Evolutionary conservation across 257 asterid genomes (phyloP), one percentile per base, ranked within the genome.

Genomic region (Cynanchum wilfordii): DNA sequence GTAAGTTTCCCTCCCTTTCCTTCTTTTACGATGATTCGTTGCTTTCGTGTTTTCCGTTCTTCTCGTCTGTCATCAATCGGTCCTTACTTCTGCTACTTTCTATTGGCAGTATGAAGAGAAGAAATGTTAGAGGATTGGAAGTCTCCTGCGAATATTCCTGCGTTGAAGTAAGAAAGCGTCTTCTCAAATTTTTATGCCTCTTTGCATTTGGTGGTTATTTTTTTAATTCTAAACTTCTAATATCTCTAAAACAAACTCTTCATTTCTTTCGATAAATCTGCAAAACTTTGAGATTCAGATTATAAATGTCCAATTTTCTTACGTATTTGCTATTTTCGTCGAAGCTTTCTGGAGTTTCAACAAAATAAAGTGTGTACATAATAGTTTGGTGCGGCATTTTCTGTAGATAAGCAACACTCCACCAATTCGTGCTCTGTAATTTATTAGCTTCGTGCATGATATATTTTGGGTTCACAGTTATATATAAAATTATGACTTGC

Each of bases 71-170:
- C 10, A 25, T 67, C 71, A 1, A 13, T 49, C 38, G 15, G 25
- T 42, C 42, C 33, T 42, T 36, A 42, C 55, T 22, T 68, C 70
- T 19, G 70, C 20, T 42, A 42, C 65, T 12, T 25, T 11, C 5
- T 25, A 20, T 33, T 15, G 6, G 3, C 27, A 68, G 72, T 45
- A 24, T 27, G 58, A 27, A 22, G 57, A 44, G 58, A 68, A 77
- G 73, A 54, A 66, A 71, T 19, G n/a, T 2, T 9, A 29, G 69
- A n/a, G 30, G 72, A 68, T 76, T 84, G 76, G 79, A 81, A 73
- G 74, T 87, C 67, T 52, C 80, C 80, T 87, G 92, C 73, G 87
- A 89, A 75, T 84, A 86, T 78, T 90, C 98, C 16, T 85, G 88
- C 80, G 86, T 87, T 38, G 89, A 93, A 78, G 98, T 90, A 77